Conservation (phyloP, 345 rosid species). For the Chamaenerion angustifolium region DNA sequence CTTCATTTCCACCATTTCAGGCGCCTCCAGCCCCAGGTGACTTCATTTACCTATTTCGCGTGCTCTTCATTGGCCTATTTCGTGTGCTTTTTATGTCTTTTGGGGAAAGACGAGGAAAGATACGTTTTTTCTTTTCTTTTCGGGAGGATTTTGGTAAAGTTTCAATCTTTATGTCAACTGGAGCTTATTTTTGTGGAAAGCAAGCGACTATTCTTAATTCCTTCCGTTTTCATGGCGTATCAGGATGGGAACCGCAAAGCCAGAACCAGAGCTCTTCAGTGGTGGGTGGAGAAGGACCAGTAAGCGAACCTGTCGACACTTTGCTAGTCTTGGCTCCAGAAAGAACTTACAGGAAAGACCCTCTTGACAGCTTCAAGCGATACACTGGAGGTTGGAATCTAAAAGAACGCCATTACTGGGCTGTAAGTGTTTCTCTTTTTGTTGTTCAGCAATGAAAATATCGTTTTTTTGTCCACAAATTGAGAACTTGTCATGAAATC, state of each 20-base stretch:
- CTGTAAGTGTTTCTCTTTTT: constrained; percentile 35
- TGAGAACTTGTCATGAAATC: not conserved
- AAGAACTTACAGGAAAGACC: constrained; percentile 80
- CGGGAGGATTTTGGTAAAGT: no score
- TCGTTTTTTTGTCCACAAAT: not conserved
- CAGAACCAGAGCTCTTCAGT: not conserved
- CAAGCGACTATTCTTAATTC: no score
- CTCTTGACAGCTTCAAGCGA: constrained; percentile 51
- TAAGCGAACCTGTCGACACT: constrained; percentile 31
- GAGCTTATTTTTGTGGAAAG: no score
- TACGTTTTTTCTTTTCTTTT: no score
- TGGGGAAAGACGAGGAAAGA: not conserved
- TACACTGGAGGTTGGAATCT: constrained; percentile 88
- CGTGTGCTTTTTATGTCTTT: not conserved
- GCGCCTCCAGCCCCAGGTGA: constrained; percentile 45
- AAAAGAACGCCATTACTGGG: constrained; percentile 78
- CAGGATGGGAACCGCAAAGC: not conserved
- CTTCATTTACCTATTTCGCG: not conserved
- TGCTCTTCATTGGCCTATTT: not conserved
- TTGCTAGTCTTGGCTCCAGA: constrained; percentile 56
- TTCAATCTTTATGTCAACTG: no score
- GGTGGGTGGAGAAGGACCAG: constrained; percentile 26
- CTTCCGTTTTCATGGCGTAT: not conserved
- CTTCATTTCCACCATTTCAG: constrained; percentile 21
- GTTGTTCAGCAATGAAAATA: not conserved